Evolutionary conservation across 2,329 filamentous ascomycete genomes (phyloP).

Genomic region (Fusarium camptoceras): DNA sequence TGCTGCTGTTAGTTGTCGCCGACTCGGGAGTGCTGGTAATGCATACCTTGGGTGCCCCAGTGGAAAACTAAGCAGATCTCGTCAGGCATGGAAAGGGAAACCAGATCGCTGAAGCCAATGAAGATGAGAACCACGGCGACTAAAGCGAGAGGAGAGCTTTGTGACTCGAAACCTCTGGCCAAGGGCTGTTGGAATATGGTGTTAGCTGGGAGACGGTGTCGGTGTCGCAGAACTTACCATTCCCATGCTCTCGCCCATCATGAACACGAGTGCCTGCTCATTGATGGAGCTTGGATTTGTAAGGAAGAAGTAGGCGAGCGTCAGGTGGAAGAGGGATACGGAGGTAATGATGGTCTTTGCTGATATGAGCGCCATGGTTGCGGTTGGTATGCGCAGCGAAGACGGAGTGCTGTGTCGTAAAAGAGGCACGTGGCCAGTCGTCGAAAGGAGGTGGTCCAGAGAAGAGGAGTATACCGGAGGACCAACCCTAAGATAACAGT

Average conservation of each 20-base stretch:
- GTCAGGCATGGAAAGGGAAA: constrained; percentile 75
- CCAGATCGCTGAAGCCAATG: constrained; percentile 71
- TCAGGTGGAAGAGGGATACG: constrained; percentile 85
- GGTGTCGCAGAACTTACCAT: constrained; percentile 68
- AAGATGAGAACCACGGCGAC: constrained; percentile 75
- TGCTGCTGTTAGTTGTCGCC: constrained; percentile 47
- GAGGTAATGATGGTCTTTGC: constrained; percentile 83
- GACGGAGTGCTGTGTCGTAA: constrained; percentile 1
- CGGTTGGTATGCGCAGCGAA: background rate
- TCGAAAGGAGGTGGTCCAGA: background rate
- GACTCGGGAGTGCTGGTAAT: constrained; percentile 44
- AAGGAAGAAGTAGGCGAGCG: constrained; percentile 85
- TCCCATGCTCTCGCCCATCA: constrained; percentile 85
- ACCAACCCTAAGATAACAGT: background rate
- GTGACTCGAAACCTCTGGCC: constrained; percentile 74
- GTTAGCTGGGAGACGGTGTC: constrained; percentile 11
- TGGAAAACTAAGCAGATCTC: constrained; percentile 72
- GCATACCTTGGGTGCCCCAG: constrained; percentile 73
- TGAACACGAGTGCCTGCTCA: constrained; percentile 82
- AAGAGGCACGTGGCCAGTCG: background rate
- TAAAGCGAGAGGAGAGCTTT: constrained; percentile 78
- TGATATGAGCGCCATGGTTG: constrained; percentile 82
- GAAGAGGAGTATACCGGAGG: background rate
- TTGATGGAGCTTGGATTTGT: constrained; percentile 77
- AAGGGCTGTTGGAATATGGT: constrained; percentile 47